phyloP scores from a whole-genome alignment of 306 rosid species.

The Carpinus fangiana region DNA sequence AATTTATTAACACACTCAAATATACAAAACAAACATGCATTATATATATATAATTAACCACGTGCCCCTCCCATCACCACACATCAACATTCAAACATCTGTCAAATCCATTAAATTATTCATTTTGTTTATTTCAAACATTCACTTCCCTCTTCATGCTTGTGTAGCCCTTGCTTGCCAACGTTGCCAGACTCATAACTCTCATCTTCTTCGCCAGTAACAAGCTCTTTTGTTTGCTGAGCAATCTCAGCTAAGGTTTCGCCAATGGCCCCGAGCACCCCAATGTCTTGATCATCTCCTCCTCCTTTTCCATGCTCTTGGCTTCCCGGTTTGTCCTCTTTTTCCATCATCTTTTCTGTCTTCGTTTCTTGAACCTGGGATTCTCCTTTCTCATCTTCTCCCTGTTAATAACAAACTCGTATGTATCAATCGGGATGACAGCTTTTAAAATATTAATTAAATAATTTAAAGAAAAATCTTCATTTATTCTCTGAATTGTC shows the following conservation, averaged over 20 bases:
- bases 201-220: constrained; percentile 23
- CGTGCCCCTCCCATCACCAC: neutral
- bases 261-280: constrained; percentile 51
- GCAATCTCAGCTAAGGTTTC: constrained; percentile 70
- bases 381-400: neutral
- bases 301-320: constrained; percentile 22
- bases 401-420: neutral
- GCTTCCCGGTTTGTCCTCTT: neutral
- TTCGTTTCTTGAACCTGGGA: constrained; percentile 14
- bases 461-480: too few relatives aligned
- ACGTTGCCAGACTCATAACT: neutral
- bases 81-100: neutral
- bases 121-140: neutral
- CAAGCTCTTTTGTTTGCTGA: constrained; percentile 47
- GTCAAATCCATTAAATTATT: neutral
- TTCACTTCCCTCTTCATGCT: neutral
- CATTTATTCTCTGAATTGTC: too few relatives aligned
- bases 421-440: neutral
- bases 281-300: constrained; percentile 5
- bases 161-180: constrained; percentile 17
- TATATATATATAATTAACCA: neutral
- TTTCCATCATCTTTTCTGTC: neutral
- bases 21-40: neutral
- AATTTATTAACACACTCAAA: constrained; percentile 25
- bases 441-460: neutral